Evolutionary conservation across 202 grass and related monocot genomes (phyloP).

Genomic region (Setaria italica): DNA sequence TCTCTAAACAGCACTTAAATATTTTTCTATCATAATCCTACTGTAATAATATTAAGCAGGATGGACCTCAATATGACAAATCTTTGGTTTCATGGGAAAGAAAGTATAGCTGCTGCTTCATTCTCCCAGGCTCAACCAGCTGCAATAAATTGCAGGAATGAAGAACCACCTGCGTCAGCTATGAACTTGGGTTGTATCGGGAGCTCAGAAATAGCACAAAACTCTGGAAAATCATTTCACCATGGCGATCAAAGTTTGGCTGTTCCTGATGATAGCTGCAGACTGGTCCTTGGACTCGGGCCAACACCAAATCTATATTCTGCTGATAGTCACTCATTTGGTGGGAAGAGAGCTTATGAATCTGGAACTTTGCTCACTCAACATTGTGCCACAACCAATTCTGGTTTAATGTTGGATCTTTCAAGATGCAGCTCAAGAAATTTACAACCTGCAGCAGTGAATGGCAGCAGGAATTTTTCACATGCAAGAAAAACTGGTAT

Average conservation of each 20-base stretch:
- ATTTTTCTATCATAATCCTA: slow-evolving; percentile 37
- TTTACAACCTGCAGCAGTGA: slow-evolving; percentile 13
- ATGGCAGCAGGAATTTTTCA: slow-evolving; percentile 26
- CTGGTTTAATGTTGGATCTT: slow-evolving; percentile 60
- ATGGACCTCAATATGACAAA: slow-evolving; percentile 83
- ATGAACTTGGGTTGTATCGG: slow-evolving; percentile 44
- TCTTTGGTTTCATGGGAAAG: slow-evolving; percentile 56
- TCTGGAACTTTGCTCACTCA: slow-evolving; percentile 51
- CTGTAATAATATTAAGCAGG: slow-evolving; percentile 40
- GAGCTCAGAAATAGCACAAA: slow-evolving; percentile 36
- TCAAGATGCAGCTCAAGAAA: slow-evolving; percentile 61
- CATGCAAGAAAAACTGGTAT: slow-evolving; percentile 51
- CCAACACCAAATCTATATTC: slow-evolving; percentile 75
- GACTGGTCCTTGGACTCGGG: slow-evolving; percentile 87
- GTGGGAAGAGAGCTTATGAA: slow-evolving; percentile 48
- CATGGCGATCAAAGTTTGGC: slow-evolving; percentile 45
- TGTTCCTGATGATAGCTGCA: slow-evolving; percentile 74
- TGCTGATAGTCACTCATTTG: slow-evolving; percentile 50
- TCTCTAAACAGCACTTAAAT: slow-evolving; percentile 29
- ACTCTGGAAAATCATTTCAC: slow-evolving; percentile 46
- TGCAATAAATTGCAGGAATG: slow-evolving; percentile 54
- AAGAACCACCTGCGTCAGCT: slow-evolving; percentile 44
- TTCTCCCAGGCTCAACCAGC: slow-evolving; percentile 46
- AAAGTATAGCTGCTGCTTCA: slow-evolving; percentile 42
- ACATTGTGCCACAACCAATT: slow-evolving; percentile 55